Base-by-base conservation (phyloP, 2,329 filamentous ascomycete genomes). In the Phaeosphaeriaceae sp. region DNA sequence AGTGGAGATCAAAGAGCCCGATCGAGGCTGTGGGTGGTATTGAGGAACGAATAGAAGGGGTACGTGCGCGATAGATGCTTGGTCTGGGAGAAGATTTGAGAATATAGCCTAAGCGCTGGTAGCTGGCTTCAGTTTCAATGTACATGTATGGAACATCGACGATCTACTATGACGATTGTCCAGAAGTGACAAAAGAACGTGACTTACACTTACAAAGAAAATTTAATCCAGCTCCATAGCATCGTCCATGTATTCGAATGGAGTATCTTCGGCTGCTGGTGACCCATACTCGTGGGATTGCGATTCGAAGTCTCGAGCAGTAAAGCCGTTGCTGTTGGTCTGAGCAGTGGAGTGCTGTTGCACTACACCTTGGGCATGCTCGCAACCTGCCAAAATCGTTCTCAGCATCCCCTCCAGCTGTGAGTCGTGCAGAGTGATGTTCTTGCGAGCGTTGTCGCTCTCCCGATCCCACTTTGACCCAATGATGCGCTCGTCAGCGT, bases 391-490 rank as follows among this genome's bases (percentile, higher is more conserved):
- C 51, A 91, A 81, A 10, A 91, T 82, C 7, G 78, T 78, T 5
- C 77, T 74, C 1, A 91, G 77, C 60, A 91, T 89, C 53, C 78
- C 79, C 22, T 85, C 82, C 11, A 91, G 77, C 53, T 89, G 84
- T 63, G 91, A 88, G 61, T 86, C 84, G 57, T 84, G 82, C 2
- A 91, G 77, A 21, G 82, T 80, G 15, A 70, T 60, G 25, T 76
- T 70, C 21, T 70, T 73, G 47, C 56, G 69, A 42, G 57, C 58
- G 51, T 53, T 56, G 54, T 60, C 51, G 17, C 74, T 72, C 21
- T 71, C 67, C 17, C 56, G 54, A 22, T 56, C 44, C 54, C 57
- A 57, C 11, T 54, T 58, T 4, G 51, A 46, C 1, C 57, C 20
- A 21, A 41, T 53, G 1, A 52, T 54, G 6, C 75, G 74, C 45